Evolutionary conservation across 2,329 filamentous ascomycete genomes (phyloP).

Genomic region (Claviceps cyperi): DNA sequence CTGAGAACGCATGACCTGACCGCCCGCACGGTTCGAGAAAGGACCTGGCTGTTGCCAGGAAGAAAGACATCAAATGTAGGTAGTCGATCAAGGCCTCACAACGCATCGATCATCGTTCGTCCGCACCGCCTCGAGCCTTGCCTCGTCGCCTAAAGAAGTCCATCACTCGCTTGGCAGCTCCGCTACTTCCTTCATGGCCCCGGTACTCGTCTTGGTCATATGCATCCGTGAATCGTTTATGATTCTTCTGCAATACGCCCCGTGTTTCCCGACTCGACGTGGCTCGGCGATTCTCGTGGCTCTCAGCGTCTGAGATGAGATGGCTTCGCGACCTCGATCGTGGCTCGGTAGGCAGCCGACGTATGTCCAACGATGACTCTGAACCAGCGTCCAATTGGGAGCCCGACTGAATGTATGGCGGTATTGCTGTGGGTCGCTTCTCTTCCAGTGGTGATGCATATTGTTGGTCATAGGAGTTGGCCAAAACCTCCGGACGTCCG

Average conservation of each 20-base stretch:
- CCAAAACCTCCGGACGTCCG: constrained; percentile 17
- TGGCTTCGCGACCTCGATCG: constrained; percentile 29
- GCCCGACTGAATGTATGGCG: constrained; percentile 30
- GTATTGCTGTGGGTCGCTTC: constrained; percentile 27
- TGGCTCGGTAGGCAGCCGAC: constrained; percentile 25
- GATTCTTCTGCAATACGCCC: constrained; percentile 65
- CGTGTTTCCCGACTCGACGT: constrained; percentile 25
- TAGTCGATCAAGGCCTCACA: neutral
- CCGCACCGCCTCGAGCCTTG: constrained; percentile 52
- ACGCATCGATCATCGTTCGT: constrained; percentile 25
- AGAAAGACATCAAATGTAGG: too few relatives aligned
- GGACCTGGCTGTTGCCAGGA: too few relatives aligned
- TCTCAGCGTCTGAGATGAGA: constrained; percentile 28
- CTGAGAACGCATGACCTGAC: too few relatives aligned
- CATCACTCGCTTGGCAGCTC: constrained; percentile 86
- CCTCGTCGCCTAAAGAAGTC: constrained; percentile 90
- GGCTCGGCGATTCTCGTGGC: constrained; percentile 25
- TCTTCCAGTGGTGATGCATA: constrained; percentile 26
- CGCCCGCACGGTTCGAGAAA: too few relatives aligned
- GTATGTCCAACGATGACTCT: constrained; percentile 38
- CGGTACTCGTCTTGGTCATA: constrained; percentile 60
- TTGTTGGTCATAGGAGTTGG: constrained; percentile 26
- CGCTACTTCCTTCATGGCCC: constrained; percentile 67
- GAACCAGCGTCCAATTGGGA: constrained; percentile 35
- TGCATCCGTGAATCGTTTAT: constrained; percentile 76